Evolutionary conservation across 179 eudicot genomes (phyloP).

Genomic region (Vitellaria paradoxa): DNA sequence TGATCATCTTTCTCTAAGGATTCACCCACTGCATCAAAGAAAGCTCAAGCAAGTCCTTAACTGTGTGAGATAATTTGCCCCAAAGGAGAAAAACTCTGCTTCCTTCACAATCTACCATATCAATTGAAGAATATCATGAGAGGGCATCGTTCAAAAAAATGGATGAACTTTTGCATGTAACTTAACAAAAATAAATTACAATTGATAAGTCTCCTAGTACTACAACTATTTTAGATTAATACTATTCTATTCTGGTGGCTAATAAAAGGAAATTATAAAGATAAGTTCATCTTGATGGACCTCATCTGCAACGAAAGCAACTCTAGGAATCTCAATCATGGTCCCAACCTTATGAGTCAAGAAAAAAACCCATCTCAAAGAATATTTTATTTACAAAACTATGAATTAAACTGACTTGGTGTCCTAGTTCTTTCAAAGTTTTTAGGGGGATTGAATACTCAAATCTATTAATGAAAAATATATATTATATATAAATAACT

Average conservation of each 20-base stretch:
- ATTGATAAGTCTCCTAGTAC: no score
- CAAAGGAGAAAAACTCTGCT: slow-evolving; percentile 96
- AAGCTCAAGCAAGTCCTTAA: no score
- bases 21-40: no score
- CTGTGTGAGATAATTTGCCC: slow-evolving; percentile 96
- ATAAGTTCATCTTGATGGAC: slow-evolving; percentile 31
- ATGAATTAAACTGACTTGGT: slow-evolving; percentile 69
- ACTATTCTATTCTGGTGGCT: no score
- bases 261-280: background rate
- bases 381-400: slow-evolving; percentile 73
- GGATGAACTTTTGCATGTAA: background rate
- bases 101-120: slow-evolving; percentile 70
- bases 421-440: slow-evolving; percentile 61
- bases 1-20: no score
- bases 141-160: background rate
- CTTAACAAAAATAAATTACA: background rate
- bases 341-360: slow-evolving; percentile 82
- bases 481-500: background rate
- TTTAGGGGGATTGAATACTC: background rate
- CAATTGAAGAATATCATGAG: background rate
- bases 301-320: slow-evolving; percentile 99
- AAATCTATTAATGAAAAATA: background rate
- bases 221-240: no score
- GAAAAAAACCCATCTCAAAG: slow-evolving; percentile 65
- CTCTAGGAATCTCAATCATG: slow-evolving; percentile 96